Evolutionary conservation across 2,329 filamentous ascomycete species (phyloP).

Genomic region (Ambrosiella beaveri): DNA sequence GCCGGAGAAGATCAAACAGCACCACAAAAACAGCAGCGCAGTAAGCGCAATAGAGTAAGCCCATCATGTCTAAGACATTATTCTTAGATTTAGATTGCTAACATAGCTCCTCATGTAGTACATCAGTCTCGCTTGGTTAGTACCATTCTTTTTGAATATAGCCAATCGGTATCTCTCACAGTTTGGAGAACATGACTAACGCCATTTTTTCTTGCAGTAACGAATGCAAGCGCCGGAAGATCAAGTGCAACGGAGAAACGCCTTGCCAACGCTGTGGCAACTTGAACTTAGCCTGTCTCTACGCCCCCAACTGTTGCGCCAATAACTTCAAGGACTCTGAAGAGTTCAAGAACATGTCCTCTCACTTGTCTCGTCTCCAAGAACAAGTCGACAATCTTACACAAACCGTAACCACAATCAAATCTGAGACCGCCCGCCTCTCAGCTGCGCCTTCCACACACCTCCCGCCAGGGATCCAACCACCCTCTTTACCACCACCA

Average conservation of each 20-base stretch:
- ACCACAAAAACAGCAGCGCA: constrained; percentile 34
- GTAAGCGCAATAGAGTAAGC: constrained; percentile 42
- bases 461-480: background rate
- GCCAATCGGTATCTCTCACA: background rate
- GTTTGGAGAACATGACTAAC: background rate
- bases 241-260: constrained; percentile 56
- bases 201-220: constrained; percentile 30
- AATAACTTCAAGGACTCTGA: constrained; percentile 85
- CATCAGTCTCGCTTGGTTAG: constrained; percentile 45
- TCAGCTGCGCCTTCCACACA: constrained; percentile 14
- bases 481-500: constrained; percentile 4
- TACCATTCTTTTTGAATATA: constrained; percentile 3
- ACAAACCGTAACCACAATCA: constrained; percentile 51
- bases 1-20: constrained; percentile 25
- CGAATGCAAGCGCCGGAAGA: constrained; percentile 58
- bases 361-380: constrained; percentile 58
- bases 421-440: constrained; percentile 32
- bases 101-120: constrained; percentile 24
- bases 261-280: constrained; percentile 52
- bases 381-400: constrained; percentile 70
- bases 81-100: background rate
- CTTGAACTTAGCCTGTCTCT: constrained; percentile 47
- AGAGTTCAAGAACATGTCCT: constrained; percentile 69
- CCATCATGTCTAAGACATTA: background rate
- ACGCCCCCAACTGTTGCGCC: constrained; percentile 48